Conservation (phyloP, 2,329 filamentous ascomycete species). For the Hymenoscyphus salicellus region DNA sequence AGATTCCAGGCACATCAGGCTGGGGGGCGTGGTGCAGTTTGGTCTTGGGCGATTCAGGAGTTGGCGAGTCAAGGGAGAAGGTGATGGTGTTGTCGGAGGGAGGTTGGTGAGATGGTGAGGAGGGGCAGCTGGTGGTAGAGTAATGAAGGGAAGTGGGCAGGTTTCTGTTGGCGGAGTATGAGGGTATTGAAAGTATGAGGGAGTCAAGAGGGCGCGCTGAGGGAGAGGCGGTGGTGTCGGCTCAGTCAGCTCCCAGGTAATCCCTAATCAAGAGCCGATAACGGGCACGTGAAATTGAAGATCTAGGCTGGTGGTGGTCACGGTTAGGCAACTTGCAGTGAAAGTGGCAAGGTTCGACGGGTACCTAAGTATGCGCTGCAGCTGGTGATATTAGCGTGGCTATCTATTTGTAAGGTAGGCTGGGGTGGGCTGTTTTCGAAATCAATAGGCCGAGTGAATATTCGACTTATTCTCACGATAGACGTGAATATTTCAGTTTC, state of each 20-base stretch:
- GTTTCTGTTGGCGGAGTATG: background rate
- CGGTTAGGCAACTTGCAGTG: background rate
- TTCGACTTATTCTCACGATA: too few species aligned
- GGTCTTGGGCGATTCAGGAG: background rate
- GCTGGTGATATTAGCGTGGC: background rate
- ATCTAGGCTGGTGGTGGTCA: background rate
- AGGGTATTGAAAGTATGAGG: background rate
- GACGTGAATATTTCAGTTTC: too few species aligned
- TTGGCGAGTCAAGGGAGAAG: constrained; percentile 8
- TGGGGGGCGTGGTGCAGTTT: constrained; percentile 14
- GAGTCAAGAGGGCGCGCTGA: background rate
- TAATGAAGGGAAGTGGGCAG: background rate
- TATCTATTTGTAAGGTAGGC: background rate
- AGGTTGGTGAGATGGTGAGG: background rate
- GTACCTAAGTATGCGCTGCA: background rate
- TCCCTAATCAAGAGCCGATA: constrained; percentile 1
- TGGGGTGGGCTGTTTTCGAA: too few species aligned
- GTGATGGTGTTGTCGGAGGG: background rate
- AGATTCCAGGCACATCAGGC: constrained; percentile 33
- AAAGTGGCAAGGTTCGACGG: background rate
- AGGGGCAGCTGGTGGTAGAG: background rate
- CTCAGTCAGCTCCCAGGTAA: background rate
- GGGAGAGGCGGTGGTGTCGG: background rate
- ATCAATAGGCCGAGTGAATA: too few species aligned
- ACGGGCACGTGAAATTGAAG: background rate